Evolutionary conservation across 148 eudicot genomes (phyloP), one percentile per base, ranked within the genome.

Genomic region (Diospyros lotus): DNA sequence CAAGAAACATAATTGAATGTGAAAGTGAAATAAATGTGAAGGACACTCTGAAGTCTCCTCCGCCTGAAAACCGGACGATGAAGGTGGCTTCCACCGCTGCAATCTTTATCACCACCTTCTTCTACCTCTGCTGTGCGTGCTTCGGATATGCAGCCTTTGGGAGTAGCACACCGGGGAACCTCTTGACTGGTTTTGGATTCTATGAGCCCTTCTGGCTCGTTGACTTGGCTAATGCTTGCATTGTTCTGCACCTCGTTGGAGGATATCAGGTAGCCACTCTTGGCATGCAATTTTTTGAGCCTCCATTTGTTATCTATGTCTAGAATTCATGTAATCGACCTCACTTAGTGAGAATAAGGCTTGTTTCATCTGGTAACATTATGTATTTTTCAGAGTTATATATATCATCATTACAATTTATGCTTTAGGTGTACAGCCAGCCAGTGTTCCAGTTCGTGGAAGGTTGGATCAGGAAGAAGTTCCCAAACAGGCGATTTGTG

Each of bases 61-160:
- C 93, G 50, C 40, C 84, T 14, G 96, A 87, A 69, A 87, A 78
- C 62, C 60, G 72, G 71, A 86, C 89, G 42, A 91, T 89, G 93
- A 91, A 91, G 75, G 84, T 73, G 79, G 93, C 93, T 4, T 87
- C 93, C n/a, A 64, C 69, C 1, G 3, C 60, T 45, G 83, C 91
- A 39, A 62, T 87, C 55, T 4, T 78, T 6, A 76, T 86, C 52
- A 87, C 88, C 58, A 86, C 93, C 9, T 76, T 84, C 64, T 91
- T 91, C 78, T 91, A 89, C 86, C 83, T 91, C 40, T 72, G 79
- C 65, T 89, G 93, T 62, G 93, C 89, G 68, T 82, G 93, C 62
- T 89, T 87, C 6, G 96, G 96, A 2, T 91, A 91, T 77, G 96
- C 96, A 9, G 93, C 96, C 44, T 91, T 91, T 17, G 93, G 97